phyloP scores from a whole-genome alignment of 345 rosid genomes.

The Brassica carinata region DNA sequence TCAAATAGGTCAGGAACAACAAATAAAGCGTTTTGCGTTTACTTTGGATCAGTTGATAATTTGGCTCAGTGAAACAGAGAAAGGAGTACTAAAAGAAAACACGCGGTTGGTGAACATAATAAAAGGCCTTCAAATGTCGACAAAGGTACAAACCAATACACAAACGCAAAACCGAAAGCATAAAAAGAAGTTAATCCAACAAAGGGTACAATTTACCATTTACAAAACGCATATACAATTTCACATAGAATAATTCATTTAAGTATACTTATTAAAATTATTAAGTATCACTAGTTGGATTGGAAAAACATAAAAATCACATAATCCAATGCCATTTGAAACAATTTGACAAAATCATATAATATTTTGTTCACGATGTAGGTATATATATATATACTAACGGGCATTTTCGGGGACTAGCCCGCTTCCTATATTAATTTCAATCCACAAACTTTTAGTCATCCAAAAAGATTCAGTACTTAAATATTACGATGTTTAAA shows the following conservation, averaged over 20 bases:
- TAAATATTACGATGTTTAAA: neutral
- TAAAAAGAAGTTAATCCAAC: neutral
- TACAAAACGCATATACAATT: neutral
- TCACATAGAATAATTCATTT: too few species aligned
- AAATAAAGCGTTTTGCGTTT: neutral
- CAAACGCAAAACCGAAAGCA: constrained; percentile 14
- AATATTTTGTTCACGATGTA: neutral
- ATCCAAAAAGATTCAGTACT: neutral
- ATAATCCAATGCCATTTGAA: neutral
- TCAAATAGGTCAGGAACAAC: neutral
- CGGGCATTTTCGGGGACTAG: too few species aligned
- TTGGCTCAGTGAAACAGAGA: neutral
- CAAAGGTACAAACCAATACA: constrained; percentile 19
- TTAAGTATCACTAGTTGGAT: too few species aligned
- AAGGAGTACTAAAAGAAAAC: neutral
- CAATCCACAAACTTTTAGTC: neutral
- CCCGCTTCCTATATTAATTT: neutral
- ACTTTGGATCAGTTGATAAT: neutral
- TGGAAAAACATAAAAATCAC: neutral
- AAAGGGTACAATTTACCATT: neutral
- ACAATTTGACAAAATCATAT: neutral
- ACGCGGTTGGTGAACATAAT: constrained; percentile 29
- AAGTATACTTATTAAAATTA: too few species aligned
- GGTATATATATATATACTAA: neutral
- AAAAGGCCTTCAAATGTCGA: constrained; percentile 23